phyloP scores from a whole-genome alignment of 2,329 filamentous ascomycete species.

The Monilinia laxa region DNA sequence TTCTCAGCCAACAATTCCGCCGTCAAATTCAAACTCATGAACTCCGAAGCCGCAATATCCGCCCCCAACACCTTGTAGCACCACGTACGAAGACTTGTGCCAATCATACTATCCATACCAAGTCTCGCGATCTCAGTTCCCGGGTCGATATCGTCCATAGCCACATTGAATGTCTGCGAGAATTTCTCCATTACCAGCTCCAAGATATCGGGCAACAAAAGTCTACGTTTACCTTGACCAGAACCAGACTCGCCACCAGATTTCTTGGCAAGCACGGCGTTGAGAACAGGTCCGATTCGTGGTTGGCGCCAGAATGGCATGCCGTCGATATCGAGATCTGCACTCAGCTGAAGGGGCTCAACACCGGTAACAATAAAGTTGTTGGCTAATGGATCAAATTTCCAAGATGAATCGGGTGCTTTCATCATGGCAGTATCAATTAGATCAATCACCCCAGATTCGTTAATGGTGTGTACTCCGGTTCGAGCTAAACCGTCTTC shows the following conservation, averaged over 20 bases:
- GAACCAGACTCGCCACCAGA: neutral
- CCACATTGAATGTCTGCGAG: slow-evolving; percentile 48
- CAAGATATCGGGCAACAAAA: slow-evolving; percentile 40
- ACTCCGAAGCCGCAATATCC: slow-evolving; percentile 37
- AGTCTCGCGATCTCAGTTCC: slow-evolving; percentile 47
- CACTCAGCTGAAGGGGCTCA: slow-evolving; percentile 6
- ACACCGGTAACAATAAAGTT: slow-evolving; percentile 10
- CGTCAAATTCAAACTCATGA: slow-evolving; percentile 10
- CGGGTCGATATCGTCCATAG: slow-evolving; percentile 47
- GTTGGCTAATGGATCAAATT: slow-evolving; percentile 8
- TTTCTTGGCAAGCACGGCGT: slow-evolving; percentile 9
- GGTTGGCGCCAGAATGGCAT: slow-evolving; percentile 6
- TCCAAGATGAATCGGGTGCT: neutral
- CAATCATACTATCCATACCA: slow-evolving; percentile 34
- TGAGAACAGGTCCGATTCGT: slow-evolving; percentile 4
- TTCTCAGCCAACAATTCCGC: slow-evolving; percentile 3
- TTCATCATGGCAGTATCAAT: slow-evolving; percentile 30
- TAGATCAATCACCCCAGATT: slow-evolving; percentile 27
- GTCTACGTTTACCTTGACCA: neutral
- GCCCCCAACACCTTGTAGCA: slow-evolving; percentile 44
- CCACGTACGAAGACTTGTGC: slow-evolving; percentile 33
- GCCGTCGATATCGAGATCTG: neutral
- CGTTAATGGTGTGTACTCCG: slow-evolving; percentile 27
- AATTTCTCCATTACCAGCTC: slow-evolving; percentile 45
- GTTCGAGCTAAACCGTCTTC: slow-evolving; percentile 22